Conservation (phyloP, 176 grass and related monocot species). For the Poa annua region DNA sequence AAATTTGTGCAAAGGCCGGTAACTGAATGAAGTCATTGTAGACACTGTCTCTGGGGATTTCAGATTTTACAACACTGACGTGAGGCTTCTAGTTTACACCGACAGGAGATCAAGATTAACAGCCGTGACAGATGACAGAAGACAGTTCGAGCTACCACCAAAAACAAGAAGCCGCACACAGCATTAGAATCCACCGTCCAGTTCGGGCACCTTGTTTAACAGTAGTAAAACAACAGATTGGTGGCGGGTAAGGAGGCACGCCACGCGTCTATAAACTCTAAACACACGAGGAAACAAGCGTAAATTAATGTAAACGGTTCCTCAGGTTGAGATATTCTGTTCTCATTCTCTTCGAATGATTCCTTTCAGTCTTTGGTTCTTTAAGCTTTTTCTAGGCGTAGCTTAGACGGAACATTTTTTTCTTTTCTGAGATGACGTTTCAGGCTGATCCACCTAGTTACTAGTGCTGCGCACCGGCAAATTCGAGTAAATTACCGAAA, state of each 20-base stretch:
- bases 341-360: conserved; percentile 39
- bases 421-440: not conserved
- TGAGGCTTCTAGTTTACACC: not conserved
- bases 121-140: not conserved
- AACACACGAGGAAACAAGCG: not conserved
- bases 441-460: not conserved
- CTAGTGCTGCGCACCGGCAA: not conserved
- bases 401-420: not conserved
- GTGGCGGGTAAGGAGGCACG: not conserved
- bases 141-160: not conserved
- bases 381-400: not conserved
- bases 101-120: not conserved
- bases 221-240: not conserved
- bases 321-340: not conserved
- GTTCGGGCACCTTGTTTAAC: conserved; percentile 30
- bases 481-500: no score
- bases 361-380: conserved; percentile 18
- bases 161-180: not conserved
- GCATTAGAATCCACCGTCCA: conserved; percentile 1
- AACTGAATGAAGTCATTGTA: not conserved
- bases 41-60: not conserved
- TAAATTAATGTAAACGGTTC: not conserved
- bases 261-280: not conserved
- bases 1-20: no score
- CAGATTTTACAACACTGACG: not conserved